These are phyloP conservation scores for Sphagnurus paluster DNA, from an alignment of 1,284 basidiomycete genomes.

Conservation along the genomic window DNA sequence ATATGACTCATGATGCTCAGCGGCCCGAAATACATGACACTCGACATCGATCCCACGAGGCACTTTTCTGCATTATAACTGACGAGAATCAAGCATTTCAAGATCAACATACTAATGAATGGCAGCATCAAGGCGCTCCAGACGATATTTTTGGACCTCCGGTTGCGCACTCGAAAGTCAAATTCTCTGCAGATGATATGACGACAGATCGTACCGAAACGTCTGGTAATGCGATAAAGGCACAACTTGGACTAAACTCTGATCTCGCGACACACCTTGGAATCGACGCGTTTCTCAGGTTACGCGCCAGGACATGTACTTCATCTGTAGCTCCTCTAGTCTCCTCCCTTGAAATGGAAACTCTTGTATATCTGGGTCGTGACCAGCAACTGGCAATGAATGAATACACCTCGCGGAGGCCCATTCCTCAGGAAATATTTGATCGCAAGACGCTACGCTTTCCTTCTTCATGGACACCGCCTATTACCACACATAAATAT, in stretches of 20 bases:
- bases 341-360: not conserved
- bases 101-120: not conserved
- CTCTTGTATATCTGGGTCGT: not conserved
- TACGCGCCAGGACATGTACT: constrained; percentile 36
- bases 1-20: not conserved
- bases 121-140: not conserved
- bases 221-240: not conserved
- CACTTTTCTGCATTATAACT: too few relatives aligned
- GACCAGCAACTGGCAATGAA: constrained; percentile 1
- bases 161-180: not conserved
- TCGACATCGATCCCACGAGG: not conserved
- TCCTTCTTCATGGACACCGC: constrained; percentile 33
- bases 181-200: too few relatives aligned
- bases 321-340: constrained; percentile 8
- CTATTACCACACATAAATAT: constrained; percentile 55
- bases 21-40: not conserved
- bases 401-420: constrained; percentile 7
- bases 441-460: constrained; percentile 50
- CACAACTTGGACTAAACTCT: constrained; percentile 3
- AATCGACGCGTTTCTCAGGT: constrained; percentile 33
- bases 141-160: not conserved
- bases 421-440: constrained; percentile 42
- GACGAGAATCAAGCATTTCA: not conserved
- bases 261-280: constrained; percentile 32
- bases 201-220: not conserved